Evolutionary conservation across 2,329 filamentous ascomycete genomes (phyloP).

Genomic region (Ceratocystiopsis sp.): DNA sequence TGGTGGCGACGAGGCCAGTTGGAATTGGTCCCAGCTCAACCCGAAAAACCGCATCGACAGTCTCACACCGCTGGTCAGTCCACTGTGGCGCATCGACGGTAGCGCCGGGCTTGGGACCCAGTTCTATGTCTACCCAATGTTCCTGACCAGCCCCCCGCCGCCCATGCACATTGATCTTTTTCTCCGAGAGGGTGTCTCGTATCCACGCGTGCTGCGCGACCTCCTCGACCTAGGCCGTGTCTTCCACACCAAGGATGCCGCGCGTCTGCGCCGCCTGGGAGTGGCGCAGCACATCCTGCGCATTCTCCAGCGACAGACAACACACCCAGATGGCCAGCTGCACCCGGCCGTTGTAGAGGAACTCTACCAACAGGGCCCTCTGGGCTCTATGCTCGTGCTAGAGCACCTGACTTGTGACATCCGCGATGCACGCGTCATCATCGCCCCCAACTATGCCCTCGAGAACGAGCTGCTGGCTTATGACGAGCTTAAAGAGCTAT

Average conservation of each 20-base stretch:
- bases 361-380: slow-evolving; percentile 31
- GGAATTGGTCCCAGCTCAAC: slow-evolving; percentile 35
- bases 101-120: slow-evolving; percentile 39
- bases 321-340: slow-evolving; percentile 12
- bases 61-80: slow-evolving; percentile 24
- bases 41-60: slow-evolving; percentile 45
- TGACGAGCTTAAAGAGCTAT: slow-evolving; percentile 23
- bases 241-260: slow-evolving; percentile 37
- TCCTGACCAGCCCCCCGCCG: slow-evolving; percentile 22
- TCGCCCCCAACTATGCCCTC: slow-evolving; percentile 33
- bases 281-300: slow-evolving; percentile 37
- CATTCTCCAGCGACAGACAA: slow-evolving; percentile 34
- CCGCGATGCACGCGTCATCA: slow-evolving; percentile 24
- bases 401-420: slow-evolving; percentile 31
- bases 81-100: slow-evolving; percentile 42
- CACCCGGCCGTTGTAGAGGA: slow-evolving; percentile 14
- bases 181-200: slow-evolving; percentile 28
- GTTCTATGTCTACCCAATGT: slow-evolving; percentile 37
- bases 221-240: slow-evolving; percentile 32
- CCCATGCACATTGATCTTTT: slow-evolving; percentile 42
- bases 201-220: slow-evolving; percentile 21
- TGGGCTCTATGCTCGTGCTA: slow-evolving; percentile 40
- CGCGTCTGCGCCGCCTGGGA: slow-evolving; percentile 29
- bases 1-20: slow-evolving; percentile 13
- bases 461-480: slow-evolving; percentile 34